These are phyloP conservation scores for Fistulifera solaris DNA, from an alignment of 108 stramenopile species.

Conservation along the genomic window DNA sequence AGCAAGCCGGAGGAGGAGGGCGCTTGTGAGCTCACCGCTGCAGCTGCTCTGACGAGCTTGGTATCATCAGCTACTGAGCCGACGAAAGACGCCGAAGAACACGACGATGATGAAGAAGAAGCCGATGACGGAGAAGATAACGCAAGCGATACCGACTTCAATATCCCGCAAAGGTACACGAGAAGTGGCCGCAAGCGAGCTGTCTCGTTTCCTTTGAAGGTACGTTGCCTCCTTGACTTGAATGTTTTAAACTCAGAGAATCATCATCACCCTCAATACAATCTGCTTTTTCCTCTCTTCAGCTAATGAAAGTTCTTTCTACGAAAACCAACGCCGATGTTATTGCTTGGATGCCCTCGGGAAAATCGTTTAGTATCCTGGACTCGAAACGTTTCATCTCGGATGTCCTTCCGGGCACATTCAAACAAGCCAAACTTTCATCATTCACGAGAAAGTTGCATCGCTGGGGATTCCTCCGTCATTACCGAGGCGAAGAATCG, in stretches of 20 bases:
- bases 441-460: slow-evolving; percentile 46
- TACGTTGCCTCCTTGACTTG: slow-evolving; percentile 3
- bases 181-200: slow-evolving; percentile 34
- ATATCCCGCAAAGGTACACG: slow-evolving; percentile 37
- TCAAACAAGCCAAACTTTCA: slow-evolving; percentile 39
- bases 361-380: slow-evolving; percentile 38
- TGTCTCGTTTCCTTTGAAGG: slow-evolving; percentile 34
- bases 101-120: background rate
- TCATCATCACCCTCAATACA: too few species aligned
- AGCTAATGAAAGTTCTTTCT: slow-evolving; percentile 48
- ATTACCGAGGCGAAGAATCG: slow-evolving; percentile 31
- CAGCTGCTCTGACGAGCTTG: slow-evolving; percentile 4
- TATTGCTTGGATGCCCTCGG: slow-evolving; percentile 43
- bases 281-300: slow-evolving; percentile 1
- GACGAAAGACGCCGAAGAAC: slow-evolving; percentile 1
- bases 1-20: background rate
- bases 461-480: slow-evolving; percentile 44
- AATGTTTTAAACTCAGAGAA: background rate
- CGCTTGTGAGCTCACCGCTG: background rate
- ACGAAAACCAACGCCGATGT: slow-evolving; percentile 22
- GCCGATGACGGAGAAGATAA: background rate
- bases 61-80: background rate
- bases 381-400: slow-evolving; percentile 29
- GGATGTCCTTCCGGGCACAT: slow-evolving; percentile 31
- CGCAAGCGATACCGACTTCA: slow-evolving; percentile 10